phyloP scores from a whole-genome alignment of 1,284 basidiomycete genomes.

The Apiotrichum domesticum region DNA sequence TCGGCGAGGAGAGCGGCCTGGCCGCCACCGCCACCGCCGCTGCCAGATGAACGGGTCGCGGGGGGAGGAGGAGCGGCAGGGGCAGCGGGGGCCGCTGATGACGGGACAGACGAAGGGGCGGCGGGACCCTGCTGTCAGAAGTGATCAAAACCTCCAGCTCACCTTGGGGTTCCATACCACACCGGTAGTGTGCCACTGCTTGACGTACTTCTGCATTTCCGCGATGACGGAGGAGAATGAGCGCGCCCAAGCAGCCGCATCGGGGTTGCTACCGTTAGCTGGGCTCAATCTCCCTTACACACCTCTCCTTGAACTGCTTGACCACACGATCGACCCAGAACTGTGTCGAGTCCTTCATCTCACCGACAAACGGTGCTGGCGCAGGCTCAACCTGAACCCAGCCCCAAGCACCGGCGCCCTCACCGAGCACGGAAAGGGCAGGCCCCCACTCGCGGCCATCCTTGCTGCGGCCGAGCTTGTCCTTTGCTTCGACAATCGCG shows the following conservation, averaged over 20 bases:
- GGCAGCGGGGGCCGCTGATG: neutral
- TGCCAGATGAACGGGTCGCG: slow-evolving; percentile 14
- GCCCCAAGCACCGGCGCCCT: slow-evolving; percentile 75
- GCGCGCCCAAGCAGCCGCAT: slow-evolving; percentile 83
- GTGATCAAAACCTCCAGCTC: slow-evolving; percentile 13
- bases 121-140: slow-evolving; percentile 7
- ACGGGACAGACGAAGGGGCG: slow-evolving; percentile 10
- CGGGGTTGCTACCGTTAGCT: slow-evolving; percentile 61
- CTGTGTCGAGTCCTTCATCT: slow-evolving; percentile 79
- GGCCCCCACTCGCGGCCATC: slow-evolving; percentile 72
- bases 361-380: slow-evolving; percentile 74
- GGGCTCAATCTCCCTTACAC: slow-evolving; percentile 28
- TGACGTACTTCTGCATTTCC: slow-evolving; percentile 72
- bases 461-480: slow-evolving; percentile 62
- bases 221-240: slow-evolving; percentile 68
- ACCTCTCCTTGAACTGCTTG: slow-evolving; percentile 92
- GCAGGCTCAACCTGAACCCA: slow-evolving; percentile 69
- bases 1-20: slow-evolving; percentile 86
- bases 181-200: slow-evolving; percentile 82
- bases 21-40: slow-evolving; percentile 49
- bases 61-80: slow-evolving; percentile 51
- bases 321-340: slow-evolving; percentile 90
- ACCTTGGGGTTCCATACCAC: slow-evolving; percentile 85
- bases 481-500: slow-evolving; percentile 71
- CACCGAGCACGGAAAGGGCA: slow-evolving; percentile 73